phyloP scores from a whole-genome alignment of 164 flowering plant genomes.

The Vitis amurensis region DNA sequence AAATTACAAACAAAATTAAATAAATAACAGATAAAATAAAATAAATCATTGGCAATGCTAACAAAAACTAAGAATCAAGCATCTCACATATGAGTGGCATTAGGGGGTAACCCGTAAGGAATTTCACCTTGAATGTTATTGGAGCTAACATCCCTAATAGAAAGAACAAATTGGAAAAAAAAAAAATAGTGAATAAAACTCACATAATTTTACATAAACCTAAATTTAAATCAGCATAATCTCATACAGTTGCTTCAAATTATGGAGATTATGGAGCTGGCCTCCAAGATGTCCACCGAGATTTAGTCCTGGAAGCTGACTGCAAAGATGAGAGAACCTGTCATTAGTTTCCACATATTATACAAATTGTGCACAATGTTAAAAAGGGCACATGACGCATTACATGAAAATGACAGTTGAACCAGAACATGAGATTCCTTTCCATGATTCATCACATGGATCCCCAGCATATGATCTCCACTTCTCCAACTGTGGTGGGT shows the following conservation, averaged over 20 bases:
- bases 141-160: conserved; percentile 66
- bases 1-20: neutral
- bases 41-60: neutral
- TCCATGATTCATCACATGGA: conserved; percentile 82
- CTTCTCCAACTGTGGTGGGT: conserved; percentile 54
- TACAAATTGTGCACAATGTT: neutral
- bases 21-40: neutral
- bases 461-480: conserved; percentile 69
- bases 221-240: neutral
- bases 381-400: neutral
- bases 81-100: conserved; percentile 68
- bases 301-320: conserved; percentile 53
- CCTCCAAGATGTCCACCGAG: conserved; percentile 57
- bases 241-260: conserved; percentile 68
- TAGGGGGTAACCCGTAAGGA: conserved; percentile 63
- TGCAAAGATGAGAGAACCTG: conserved; percentile 18
- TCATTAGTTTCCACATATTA: neutral
- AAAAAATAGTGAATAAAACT: neutral
- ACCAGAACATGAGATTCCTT: conserved; percentile 65
- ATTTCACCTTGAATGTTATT: conserved; percentile 64
- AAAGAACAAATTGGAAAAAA: conserved; percentile 10
- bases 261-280: conserved; percentile 49
- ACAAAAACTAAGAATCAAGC: neutral
- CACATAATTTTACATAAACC: neutral
- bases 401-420: conserved; percentile 69